Evolutionary conservation across 176 grass and related monocot genomes (phyloP), one percentile per base, ranked within the genome.

Genomic region (Phoenix roebelenii): DNA sequence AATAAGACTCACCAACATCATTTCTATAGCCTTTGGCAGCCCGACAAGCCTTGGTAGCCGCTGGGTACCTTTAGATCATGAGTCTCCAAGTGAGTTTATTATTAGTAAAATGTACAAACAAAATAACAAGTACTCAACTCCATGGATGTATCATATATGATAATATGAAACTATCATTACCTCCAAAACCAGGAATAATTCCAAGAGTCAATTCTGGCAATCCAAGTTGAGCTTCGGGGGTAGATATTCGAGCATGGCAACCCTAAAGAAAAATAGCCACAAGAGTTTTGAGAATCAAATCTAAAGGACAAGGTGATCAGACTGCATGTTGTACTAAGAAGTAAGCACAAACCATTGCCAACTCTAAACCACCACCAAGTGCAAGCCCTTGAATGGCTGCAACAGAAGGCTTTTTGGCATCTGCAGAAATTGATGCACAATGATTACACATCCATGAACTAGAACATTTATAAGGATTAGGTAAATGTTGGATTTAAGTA

Each of bases 121-220:
- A 44, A 44, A 44, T 44, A 44, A 44, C 35, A 44, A 44, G 35
- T 44, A 12, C 35, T 44, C 35, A 44, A 44, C 35, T 44, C 35
- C 10, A 44, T 12, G 35, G 35, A 44, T 44, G 12, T 14, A 44
- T 44, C 10, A 12, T 44, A 44, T 44, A 44, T 14, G 35, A 44
- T 44, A 44, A 44, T 14, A 14, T 14, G 35, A 39, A 64, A 49
- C 58, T 52, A 23, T 53, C 49, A 30, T 35, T 81, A 98, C 94
- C 94, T 77, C 94, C 94, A 76, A 85, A 85, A 73, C 94, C 88
- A 89, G 94, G 94, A 78, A 98, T 86, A 73, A 98, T 68, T 22
- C 94, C 88, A 32, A 98, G 88, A 55, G 84, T 98, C 30, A 98
- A 74, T 63, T 98, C 94, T 78, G 94, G 88, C 57, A 98, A 79